Base-by-base conservation (phyloP, 1,284 basidiomycete genomes). In the Puccinia hordei region DNA sequence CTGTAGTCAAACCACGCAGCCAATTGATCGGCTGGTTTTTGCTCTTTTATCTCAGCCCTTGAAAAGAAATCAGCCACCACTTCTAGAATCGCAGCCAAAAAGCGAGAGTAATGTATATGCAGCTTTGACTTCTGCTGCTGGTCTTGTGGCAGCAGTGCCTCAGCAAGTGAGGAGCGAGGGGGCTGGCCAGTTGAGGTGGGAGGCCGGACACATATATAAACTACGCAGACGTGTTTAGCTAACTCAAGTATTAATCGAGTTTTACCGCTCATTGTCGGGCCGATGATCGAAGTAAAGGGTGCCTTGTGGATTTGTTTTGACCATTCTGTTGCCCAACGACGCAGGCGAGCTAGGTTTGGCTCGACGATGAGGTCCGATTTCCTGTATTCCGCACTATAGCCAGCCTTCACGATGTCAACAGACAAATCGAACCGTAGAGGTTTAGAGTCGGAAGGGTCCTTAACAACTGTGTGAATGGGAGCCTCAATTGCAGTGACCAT, bases 231-330 rank as follows among this genome's bases (percentile, higher is more conserved):
- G 5, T 63, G 24, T 22, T 63, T 35, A n/a, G 61, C 30, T 4
- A 63, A 8, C 30, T 63, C 61, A 27, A 63, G 2, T 2, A 63
- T 27, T 8, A 63, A 24, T 19, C 61, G 61, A 22, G 30, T 63
- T 63, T 63, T 63, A 6, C 61, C 61, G 35, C 61, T 35, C 61
- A 63, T 63, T 8, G 61, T 35, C 24, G 61, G 61, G 30, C 61
- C 61, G 17, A 63, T 17, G 30, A 63, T 33, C 17, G 61, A 19
- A 30, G 30, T 41, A 15, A 5, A 63, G 17, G 61, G 61, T 13
- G 61, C 61, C 30, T 35, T n/a, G n/a, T n/a, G n/a, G n/a, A n/a
- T n/a, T n/a, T n/a, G n/a, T 44, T 44, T n/a, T n/a, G n/a, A n/a
- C n/a, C n/a, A n/a, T n/a, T n/a, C n/a, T n/a, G n/a, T n/a, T n/a